These are phyloP conservation scores for Epichloe scottii DNA, from an alignment of 2,329 filamentous ascomycete genomes.

Conservation along the genomic window DNA sequence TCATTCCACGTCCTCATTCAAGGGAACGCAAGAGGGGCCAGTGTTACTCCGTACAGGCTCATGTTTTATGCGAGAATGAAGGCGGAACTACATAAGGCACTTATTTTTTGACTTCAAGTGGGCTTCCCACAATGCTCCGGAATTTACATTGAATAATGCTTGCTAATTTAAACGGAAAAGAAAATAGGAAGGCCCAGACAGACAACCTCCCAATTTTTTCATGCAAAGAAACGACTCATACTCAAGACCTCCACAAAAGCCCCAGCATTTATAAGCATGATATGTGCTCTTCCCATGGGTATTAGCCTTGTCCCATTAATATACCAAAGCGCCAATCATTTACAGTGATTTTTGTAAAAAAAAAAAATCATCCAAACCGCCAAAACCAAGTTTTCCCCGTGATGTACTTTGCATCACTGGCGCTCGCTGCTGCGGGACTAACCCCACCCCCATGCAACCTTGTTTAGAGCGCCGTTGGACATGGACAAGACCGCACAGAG, in stretches of 20 bases:
- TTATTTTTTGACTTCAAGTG: neutral
- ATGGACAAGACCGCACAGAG: neutral
- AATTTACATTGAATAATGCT: conserved; percentile 1
- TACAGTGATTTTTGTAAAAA: neutral
- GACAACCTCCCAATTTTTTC: neutral
- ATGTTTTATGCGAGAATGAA: too few species aligned
- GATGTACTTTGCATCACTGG: neutral
- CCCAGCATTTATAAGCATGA: neutral
- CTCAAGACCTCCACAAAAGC: neutral
- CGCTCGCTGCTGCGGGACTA: neutral
- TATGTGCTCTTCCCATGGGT: conserved; percentile 3
- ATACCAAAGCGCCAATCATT: conserved; percentile 4
- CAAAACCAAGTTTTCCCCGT: neutral
- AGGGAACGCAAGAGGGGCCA: too few species aligned
- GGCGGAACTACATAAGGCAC: too few species aligned
- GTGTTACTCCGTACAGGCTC: too few species aligned
- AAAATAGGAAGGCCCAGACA: neutral
- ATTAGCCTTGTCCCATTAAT: conserved; percentile 1
- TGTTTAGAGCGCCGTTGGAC: neutral
- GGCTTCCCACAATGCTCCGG: neutral
- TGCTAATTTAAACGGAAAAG: neutral
- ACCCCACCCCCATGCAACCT: neutral
- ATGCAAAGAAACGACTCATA: neutral
- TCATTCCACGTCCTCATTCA: neutral
- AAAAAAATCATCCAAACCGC: neutral